A percentile compares a stretch with the other conserved stretches of the same genome.
phyloP scores from a whole-genome alignment of 768 basidiomycete genomes.

The Hemileccinum impolitum region DNA sequence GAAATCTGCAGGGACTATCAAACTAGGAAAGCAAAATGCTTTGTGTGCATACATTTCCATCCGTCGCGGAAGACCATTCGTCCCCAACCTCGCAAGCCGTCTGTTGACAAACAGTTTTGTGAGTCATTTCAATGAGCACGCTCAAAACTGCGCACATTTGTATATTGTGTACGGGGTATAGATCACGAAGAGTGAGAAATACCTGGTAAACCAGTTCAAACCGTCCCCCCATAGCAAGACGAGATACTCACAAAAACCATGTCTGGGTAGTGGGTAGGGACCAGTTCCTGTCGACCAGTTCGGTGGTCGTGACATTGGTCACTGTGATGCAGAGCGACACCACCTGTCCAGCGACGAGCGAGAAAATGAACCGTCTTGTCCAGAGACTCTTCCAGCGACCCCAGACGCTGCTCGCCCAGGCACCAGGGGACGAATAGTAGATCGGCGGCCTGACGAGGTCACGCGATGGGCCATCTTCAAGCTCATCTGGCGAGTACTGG shows the following conservation, averaged over 20 bases:
- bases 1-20: conserved; percentile 48
- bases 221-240: neutral
- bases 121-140: neutral
- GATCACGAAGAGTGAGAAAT: conserved; percentile 67
- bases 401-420: conserved; percentile 52
- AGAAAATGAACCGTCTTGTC: conserved; percentile 69
- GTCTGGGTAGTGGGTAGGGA: conserved; percentile 77
- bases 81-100: conserved; percentile 84
- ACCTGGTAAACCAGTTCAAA: conserved; percentile 41
- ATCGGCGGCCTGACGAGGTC: conserved; percentile 51
- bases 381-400: conserved; percentile 71
- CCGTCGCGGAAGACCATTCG: conserved; percentile 70
- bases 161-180: conserved; percentile 93
- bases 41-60: conserved; percentile 70
- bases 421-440: conserved; percentile 55
- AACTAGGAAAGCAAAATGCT: neutral
- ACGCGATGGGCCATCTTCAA: neutral
- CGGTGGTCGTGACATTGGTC: conserved; percentile 84
- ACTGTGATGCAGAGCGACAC: conserved; percentile 87
- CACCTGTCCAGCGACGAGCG: conserved; percentile 74
- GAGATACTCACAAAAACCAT: conserved; percentile 65
- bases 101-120: conserved; percentile 33
- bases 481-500: neutral
- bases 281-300: conserved; percentile 68
- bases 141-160: conserved; percentile 51